phyloP scores from a whole-genome alignment of 345 rosid species.

The Citrus cavaleriei region DNA sequence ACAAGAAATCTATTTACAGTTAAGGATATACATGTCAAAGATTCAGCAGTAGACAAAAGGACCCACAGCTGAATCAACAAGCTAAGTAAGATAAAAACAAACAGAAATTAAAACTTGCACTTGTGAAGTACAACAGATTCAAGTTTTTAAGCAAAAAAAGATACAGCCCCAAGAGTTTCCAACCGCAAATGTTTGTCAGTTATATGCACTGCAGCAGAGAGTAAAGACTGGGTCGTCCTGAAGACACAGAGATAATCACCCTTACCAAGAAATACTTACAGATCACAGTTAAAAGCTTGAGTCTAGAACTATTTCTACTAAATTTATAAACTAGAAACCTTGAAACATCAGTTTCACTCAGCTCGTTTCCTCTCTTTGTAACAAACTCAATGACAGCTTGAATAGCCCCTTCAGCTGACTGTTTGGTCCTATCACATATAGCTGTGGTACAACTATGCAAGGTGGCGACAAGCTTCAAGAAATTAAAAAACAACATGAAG shows the following conservation, averaged over 20 bases:
- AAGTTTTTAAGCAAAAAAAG: slow-evolving; percentile 21
- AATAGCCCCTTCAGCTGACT: slow-evolving; percentile 93
- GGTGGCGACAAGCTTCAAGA: slow-evolving; percentile 77
- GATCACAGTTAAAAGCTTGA: slow-evolving; percentile 4
- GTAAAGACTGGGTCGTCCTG: slow-evolving; percentile 91
- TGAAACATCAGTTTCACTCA: slow-evolving; percentile 66
- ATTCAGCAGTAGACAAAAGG: not conserved
- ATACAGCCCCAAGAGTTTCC: slow-evolving; percentile 96
- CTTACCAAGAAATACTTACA: not conserved
- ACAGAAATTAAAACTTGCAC: not conserved
- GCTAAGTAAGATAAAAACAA: slow-evolving; percentile 3
- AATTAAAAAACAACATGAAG: slow-evolving; percentile 28
- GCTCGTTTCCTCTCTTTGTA: slow-evolving; percentile 68
- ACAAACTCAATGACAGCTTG: slow-evolving; percentile 93
- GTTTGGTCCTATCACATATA: slow-evolving; percentile 82
- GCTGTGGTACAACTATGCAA: slow-evolving; percentile 71
- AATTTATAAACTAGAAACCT: slow-evolving; percentile 39
- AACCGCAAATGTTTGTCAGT: slow-evolving; percentile 81
- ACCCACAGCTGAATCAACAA: slow-evolving; percentile 7
- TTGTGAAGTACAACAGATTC: slow-evolving; percentile 1
- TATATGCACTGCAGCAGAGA: slow-evolving; percentile 81
- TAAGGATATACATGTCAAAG: slow-evolving; percentile 36
- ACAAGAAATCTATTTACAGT: slow-evolving; percentile 59
- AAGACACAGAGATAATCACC: slow-evolving; percentile 19
- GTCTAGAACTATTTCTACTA: slow-evolving; percentile 7